Conservation (phyloP, 2,329 filamentous ascomycete species). For the Aspergillus bombycis region DNA sequence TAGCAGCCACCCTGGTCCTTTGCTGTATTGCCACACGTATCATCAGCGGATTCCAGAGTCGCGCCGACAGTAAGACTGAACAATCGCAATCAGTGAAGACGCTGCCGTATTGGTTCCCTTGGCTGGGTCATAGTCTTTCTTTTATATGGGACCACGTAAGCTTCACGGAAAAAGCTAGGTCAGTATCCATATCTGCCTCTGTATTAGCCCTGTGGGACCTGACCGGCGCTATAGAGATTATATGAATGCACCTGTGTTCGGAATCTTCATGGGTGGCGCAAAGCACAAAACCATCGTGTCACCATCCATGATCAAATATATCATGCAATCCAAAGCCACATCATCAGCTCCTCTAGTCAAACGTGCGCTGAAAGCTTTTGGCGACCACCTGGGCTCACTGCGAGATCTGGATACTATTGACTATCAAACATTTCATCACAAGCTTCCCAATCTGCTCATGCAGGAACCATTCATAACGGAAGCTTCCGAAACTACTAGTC, state of each 20-base stretch:
- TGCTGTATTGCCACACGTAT: slow-evolving; percentile 44
- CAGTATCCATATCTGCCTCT: not conserved
- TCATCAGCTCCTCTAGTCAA: slow-evolving; percentile 35
- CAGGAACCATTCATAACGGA: slow-evolving; percentile 51
- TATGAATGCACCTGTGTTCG: slow-evolving; percentile 48
- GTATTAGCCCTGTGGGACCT: slow-evolving; percentile 7
- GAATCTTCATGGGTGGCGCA: slow-evolving; percentile 53
- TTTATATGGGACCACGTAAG: slow-evolving; percentile 51
- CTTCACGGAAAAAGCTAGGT: slow-evolving; percentile 51
- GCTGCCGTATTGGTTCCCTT: slow-evolving; percentile 63
- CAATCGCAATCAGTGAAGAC: slow-evolving; percentile 47
- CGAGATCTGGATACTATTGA: slow-evolving; percentile 37
- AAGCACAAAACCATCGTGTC: slow-evolving; percentile 56
- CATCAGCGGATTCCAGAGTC: slow-evolving; percentile 39
- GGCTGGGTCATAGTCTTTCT: slow-evolving; percentile 56
- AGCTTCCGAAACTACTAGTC: slow-evolving; percentile 42
- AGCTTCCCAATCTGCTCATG: slow-evolving; percentile 46
- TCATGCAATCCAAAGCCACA: slow-evolving; percentile 38
- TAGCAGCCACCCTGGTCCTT: slow-evolving; percentile 33
- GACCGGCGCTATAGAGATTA: slow-evolving; percentile 33
- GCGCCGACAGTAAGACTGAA: slow-evolving; percentile 25
- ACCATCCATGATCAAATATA: slow-evolving; percentile 48
- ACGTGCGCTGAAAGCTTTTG: slow-evolving; percentile 45
- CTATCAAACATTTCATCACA: slow-evolving; percentile 44
- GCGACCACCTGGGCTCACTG: slow-evolving; percentile 45